phyloP scores from a whole-genome alignment of 176 grass and related monocot genomes.

The Musa itinerans region DNA sequence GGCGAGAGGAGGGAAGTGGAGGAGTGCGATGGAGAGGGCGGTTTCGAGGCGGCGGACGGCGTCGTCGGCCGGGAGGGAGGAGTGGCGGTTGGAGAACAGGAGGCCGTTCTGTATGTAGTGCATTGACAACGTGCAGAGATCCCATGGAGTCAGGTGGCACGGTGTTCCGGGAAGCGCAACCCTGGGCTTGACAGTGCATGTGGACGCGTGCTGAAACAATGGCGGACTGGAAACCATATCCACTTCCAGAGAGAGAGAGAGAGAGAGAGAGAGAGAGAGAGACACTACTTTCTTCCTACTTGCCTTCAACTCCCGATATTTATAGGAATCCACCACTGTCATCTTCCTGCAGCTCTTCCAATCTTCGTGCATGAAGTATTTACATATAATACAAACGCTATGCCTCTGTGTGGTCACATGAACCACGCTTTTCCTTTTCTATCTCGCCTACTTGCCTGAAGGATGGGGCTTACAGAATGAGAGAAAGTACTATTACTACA shows the following conservation, averaged over 20 bases:
- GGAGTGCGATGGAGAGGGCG: not conserved
- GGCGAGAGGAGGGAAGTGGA: not conserved
- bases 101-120: slow-evolving; percentile 72
- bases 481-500: too few species aligned
- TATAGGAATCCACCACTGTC: too few species aligned
- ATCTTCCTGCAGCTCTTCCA: too few species aligned
- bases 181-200: slow-evolving; percentile 21
- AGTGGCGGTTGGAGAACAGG: slow-evolving; percentile 25
- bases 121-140: slow-evolving; percentile 25
- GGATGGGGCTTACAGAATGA: too few species aligned
- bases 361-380: too few species aligned
- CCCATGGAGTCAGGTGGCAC: slow-evolving; percentile 31
- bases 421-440: too few species aligned
- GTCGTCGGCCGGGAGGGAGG: not conserved
- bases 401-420: too few species aligned
- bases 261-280: too few species aligned
- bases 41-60: not conserved
- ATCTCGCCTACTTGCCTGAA: too few species aligned
- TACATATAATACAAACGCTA: too few species aligned
- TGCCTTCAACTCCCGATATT: too few species aligned
- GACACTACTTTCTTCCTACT: too few species aligned
- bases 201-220: slow-evolving; percentile 18
- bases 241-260: not conserved
- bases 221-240: not conserved
- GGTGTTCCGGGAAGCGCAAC: not conserved